Evolutionary conservation across 441 rosid species (phyloP).

Genomic region (Adansonia grandidieri): DNA sequence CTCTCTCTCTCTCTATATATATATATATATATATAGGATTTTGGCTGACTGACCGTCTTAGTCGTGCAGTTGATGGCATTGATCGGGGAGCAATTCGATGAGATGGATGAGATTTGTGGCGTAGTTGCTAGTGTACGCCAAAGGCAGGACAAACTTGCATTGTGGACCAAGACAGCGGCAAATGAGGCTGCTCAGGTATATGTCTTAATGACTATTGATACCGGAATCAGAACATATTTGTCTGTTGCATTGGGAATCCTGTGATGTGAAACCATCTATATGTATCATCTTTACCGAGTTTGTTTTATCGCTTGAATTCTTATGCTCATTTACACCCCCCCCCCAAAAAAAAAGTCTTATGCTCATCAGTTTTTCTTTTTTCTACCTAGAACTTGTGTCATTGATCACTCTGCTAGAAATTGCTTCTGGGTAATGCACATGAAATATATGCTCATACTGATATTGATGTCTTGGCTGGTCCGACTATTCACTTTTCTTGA

Average conservation of each 20-base stretch:
- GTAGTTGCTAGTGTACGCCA: slow-evolving; percentile 70
- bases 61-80: slow-evolving; percentile 62
- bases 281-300: background rate
- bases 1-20: background rate
- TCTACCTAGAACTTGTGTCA: background rate
- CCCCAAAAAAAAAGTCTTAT: background rate
- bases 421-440: background rate
- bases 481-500: no score
- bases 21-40: background rate
- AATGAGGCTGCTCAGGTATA: slow-evolving; percentile 72
- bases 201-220: slow-evolving; percentile 5
- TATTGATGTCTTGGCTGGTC: no score
- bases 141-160: slow-evolving; percentile 64
- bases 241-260: background rate
- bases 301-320: background rate
- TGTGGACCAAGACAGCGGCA: slow-evolving; percentile 69
- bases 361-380: background rate
- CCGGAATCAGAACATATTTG: background rate
- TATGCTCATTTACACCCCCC: background rate
- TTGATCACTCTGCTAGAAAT: background rate
- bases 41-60: background rate
- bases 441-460: background rate
- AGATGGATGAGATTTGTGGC: slow-evolving; percentile 72
- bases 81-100: slow-evolving; percentile 76
- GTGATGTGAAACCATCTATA: background rate